These are phyloP conservation scores for Hamigera avellanea DNA, from an alignment of 495 filamentous ascomycete species.

Conservation along the genomic window DNA sequence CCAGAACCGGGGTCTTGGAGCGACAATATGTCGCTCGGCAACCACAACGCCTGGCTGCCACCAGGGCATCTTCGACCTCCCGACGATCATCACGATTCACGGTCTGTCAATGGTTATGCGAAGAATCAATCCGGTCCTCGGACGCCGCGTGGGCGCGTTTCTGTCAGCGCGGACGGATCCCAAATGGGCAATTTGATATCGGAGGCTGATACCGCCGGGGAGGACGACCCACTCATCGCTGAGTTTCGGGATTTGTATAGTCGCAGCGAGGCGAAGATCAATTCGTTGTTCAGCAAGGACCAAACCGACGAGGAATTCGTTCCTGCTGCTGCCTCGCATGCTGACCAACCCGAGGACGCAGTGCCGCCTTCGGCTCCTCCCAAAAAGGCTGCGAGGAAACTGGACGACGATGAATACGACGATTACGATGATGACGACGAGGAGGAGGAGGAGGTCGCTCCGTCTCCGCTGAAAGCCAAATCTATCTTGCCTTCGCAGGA, in stretches of 20 bases:
- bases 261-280: conserved; percentile 49
- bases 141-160: conserved; percentile 39
- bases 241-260: conserved; percentile 50
- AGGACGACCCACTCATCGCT: conserved; percentile 54
- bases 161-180: conserved; percentile 35
- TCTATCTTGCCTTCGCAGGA: conserved; percentile 30
- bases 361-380: conserved; percentile 26
- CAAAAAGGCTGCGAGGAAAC: conserved; percentile 54
- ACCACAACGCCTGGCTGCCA: conserved; percentile 35
- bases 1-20: conserved; percentile 36
- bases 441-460: conserved; percentile 45
- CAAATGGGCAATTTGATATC: conserved; percentile 35
- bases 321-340: conserved; percentile 13
- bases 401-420: conserved; percentile 73
- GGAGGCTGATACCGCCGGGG: conserved; percentile 38
- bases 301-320: conserved; percentile 22
- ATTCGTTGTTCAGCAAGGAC: conserved; percentile 42
- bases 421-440: conserved; percentile 78
- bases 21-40: conserved; percentile 41
- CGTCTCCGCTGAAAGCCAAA: conserved; percentile 52
- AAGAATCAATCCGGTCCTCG: conserved; percentile 32
- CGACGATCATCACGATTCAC: conserved; percentile 33
- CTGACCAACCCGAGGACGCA: conserved; percentile 17
- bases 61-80: conserved; percentile 37
- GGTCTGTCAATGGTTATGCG: conserved; percentile 35